phyloP scores from a whole-genome alignment of 1,284 basidiomycete genomes.

The Cystobasidium slooffiae region DNA sequence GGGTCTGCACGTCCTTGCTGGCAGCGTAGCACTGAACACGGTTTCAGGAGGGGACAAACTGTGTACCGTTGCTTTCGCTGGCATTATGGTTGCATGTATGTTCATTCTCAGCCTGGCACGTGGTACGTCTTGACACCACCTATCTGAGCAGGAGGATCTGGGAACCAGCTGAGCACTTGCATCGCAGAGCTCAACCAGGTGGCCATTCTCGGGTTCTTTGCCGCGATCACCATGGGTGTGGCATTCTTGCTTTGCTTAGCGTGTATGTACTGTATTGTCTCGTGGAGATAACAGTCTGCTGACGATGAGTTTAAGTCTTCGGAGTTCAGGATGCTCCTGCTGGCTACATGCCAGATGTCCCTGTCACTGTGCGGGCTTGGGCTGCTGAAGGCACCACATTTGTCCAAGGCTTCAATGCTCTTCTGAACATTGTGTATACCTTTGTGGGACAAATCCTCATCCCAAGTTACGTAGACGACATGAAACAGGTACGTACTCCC shows the following conservation, averaged over 20 bases:
- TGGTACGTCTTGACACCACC: conserved; percentile 21
- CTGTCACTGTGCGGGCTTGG: conserved; percentile 49
- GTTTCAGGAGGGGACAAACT: conserved; percentile 63
- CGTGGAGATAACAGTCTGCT: conserved; percentile 3
- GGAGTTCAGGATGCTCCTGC: conserved; percentile 41
- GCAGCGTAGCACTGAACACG: conserved; percentile 62
- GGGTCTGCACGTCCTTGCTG: conserved; percentile 58
- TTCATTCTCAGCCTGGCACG: conserved; percentile 31
- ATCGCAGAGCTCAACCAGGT: conserved; percentile 44
- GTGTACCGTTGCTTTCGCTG: conserved; percentile 66
- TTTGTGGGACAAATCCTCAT: conserved; percentile 68
- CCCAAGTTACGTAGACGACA: conserved; percentile 60
- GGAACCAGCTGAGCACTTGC: background rate
- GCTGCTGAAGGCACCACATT: conserved; percentile 62
- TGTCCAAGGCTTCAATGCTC: conserved; percentile 61
- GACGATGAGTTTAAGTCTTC: conserved; percentile 43
- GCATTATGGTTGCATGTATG: conserved; percentile 56
- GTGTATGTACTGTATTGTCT: conserved; percentile 21
- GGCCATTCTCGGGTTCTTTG: conserved; percentile 39
- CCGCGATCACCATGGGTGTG: conserved; percentile 39
- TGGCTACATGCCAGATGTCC: conserved; percentile 46
- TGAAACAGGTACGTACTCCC: conserved; percentile 53
- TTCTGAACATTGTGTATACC: conserved; percentile 64
- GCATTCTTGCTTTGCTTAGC: conserved; percentile 34
- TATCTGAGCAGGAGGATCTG: conserved; percentile 50